Percentiles rank a stretch among this genome's conserved stretches.
phyloP scores from a whole-genome alignment of 2,329 filamentous ascomycete species.

The Paecilomyces sp. region DNA sequence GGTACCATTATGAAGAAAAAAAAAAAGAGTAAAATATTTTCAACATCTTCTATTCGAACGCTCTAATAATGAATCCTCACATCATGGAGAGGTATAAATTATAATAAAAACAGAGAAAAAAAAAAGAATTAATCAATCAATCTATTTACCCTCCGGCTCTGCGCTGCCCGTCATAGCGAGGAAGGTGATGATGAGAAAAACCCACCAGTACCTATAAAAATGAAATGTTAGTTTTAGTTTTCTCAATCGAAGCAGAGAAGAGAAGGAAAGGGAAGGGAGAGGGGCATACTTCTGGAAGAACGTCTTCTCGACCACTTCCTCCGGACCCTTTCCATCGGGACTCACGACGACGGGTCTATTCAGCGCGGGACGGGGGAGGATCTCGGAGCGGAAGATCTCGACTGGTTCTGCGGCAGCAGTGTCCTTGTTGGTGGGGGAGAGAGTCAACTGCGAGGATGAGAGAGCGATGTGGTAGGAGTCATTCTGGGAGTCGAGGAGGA shows the following conservation, averaged over 20 bases:
- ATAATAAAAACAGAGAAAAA: background rate
- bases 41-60: too few species aligned
- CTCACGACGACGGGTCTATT: constrained; percentile 32
- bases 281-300: constrained; percentile 36
- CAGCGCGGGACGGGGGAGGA: constrained; percentile 30
- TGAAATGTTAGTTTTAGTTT: background rate
- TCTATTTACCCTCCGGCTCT: constrained; percentile 17
- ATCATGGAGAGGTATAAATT: too few species aligned
- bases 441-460: constrained; percentile 13
- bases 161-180: constrained; percentile 35
- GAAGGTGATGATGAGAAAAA: constrained; percentile 34
- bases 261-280: background rate
- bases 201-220: constrained; percentile 40
- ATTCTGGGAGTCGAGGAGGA: constrained; percentile 30
- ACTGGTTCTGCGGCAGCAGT: constrained; percentile 13
- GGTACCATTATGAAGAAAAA: too few species aligned
- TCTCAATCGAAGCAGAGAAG: background rate
- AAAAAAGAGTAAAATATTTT: too few species aligned
- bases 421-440: background rate
- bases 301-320: constrained; percentile 35
- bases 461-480: constrained; percentile 35
- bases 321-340: constrained; percentile 30
- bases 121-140: background rate
- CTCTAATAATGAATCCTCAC: too few species aligned
- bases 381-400: constrained; percentile 23